These are phyloP conservation scores for Rhynchospora pubera DNA, from an alignment of 176 grass and related monocot species.

Conservation along the genomic window DNA sequence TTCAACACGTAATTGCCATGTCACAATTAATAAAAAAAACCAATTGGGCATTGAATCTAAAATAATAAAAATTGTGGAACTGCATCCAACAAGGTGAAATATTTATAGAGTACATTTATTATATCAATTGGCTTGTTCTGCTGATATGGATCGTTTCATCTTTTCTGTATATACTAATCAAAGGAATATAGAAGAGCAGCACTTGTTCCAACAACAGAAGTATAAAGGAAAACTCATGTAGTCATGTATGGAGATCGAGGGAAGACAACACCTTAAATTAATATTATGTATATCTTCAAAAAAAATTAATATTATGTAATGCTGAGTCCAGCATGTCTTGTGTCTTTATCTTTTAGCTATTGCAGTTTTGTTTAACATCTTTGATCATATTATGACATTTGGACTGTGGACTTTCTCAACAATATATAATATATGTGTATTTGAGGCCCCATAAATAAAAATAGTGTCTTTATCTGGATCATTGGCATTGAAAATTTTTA, in stretches of 20 bases:
- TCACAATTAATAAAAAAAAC: background rate
- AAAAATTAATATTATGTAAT: too few relatives aligned
- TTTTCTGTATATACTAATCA: background rate
- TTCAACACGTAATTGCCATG: background rate
- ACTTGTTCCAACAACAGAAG: background rate
- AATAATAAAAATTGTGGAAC: background rate
- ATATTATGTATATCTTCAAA: too few relatives aligned
- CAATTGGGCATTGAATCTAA: background rate
- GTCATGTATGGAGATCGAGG: background rate
- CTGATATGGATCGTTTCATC: background rate
- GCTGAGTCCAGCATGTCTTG: background rate
- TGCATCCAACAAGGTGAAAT: background rate
- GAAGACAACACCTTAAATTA: background rate
- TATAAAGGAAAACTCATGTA: background rate
- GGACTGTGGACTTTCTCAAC: background rate
- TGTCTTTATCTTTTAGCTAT: background rate
- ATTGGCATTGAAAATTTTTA: background rate
- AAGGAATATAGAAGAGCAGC: background rate
- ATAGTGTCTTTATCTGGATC: background rate
- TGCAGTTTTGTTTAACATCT: background rate
- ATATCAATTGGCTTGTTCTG: background rate
- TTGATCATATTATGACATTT: background rate
- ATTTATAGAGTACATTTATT: background rate
- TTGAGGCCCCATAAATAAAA: background rate
- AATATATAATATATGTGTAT: background rate